Conservation (phyloP, 2,329 filamentous ascomycete species). For the Didymella sp. region DNA sequence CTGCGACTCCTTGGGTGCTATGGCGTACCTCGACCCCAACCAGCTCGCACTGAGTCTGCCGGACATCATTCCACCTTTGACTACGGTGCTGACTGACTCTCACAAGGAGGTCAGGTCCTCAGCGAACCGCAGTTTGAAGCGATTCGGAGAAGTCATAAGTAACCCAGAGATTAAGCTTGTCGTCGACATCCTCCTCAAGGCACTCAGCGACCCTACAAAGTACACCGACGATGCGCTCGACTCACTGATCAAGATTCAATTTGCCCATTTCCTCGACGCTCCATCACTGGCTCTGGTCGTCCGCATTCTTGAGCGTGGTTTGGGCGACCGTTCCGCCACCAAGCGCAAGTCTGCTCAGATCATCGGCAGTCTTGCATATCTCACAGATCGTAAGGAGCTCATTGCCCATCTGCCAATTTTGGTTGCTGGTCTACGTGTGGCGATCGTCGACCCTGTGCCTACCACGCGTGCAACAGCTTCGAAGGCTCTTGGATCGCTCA, state of each 20-base stretch:
- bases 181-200: slow-evolving; percentile 90
- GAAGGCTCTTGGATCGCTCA: slow-evolving; percentile 91
- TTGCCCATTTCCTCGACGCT: slow-evolving; percentile 97
- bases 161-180: slow-evolving; percentile 96
- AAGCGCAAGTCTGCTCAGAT: slow-evolving; percentile 97
- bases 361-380: slow-evolving; percentile 94
- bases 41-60: slow-evolving; percentile 91
- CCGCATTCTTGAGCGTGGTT: slow-evolving; percentile 90
- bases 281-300: slow-evolving; percentile 94
- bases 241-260: slow-evolving; percentile 95
- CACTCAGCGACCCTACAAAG: slow-evolving; percentile 95
- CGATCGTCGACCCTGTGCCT: slow-evolving; percentile 93
- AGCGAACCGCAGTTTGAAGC: slow-evolving; percentile 94
- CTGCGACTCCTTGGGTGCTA: slow-evolving; percentile 93
- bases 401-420: slow-evolving; percentile 89
- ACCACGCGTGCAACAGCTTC: slow-evolving; percentile 96
- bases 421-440: slow-evolving; percentile 85
- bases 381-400: slow-evolving; percentile 95
- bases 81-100: slow-evolving; percentile 92
- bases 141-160: slow-evolving; percentile 97
- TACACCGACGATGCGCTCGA: slow-evolving; percentile 96
- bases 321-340: slow-evolving; percentile 89
- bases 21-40: slow-evolving; percentile 97
- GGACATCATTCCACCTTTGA: slow-evolving; percentile 95
- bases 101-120: slow-evolving; percentile 95